These are phyloP conservation scores for Staphylotrichum longicolle DNA, from an alignment of 495 filamentous ascomycete genomes.

Conservation along the genomic window DNA sequence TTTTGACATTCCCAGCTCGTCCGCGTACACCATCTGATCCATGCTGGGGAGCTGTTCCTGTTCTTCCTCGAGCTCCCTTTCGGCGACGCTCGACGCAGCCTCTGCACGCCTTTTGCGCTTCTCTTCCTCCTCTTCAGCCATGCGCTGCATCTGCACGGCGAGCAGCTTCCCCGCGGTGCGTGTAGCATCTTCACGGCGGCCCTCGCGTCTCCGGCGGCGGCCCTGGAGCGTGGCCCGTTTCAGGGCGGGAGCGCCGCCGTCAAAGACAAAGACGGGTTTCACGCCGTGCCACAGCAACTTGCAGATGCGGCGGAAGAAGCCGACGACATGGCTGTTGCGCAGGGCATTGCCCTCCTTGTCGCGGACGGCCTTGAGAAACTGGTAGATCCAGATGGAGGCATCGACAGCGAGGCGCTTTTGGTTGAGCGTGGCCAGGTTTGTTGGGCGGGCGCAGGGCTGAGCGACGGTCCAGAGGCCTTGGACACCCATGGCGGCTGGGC, in stretches of 20 bases:
- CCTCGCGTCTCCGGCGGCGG: slow-evolving; percentile 78
- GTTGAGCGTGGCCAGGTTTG: slow-evolving; percentile 93
- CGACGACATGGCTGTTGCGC: slow-evolving; percentile 90
- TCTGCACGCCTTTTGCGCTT: slow-evolving; percentile 53
- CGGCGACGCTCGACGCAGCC: slow-evolving; percentile 19
- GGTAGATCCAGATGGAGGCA: slow-evolving; percentile 99
- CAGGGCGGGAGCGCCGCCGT: slow-evolving; percentile 86
- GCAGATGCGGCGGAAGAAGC: slow-evolving; percentile 97
- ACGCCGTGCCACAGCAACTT: slow-evolving; percentile 97
- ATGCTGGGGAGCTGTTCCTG: slow-evolving; percentile 63
- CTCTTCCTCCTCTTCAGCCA: slow-evolving; percentile 78
- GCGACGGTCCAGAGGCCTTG: slow-evolving; percentile 95
- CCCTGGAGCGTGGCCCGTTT: slow-evolving; percentile 87
- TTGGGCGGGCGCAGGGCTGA: slow-evolving; percentile 83
- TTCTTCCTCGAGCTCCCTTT: slow-evolving; percentile 48
- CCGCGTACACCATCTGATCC: slow-evolving; percentile 75
- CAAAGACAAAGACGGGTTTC: slow-evolving; percentile 95
- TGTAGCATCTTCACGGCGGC: slow-evolving; percentile 86
- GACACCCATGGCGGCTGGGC: slow-evolving; percentile 72
- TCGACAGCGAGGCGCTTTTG: slow-evolving; percentile 93
- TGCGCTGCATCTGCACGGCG: slow-evolving; percentile 86
- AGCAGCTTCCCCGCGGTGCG: slow-evolving; percentile 86
- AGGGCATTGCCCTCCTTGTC: slow-evolving; percentile 98
- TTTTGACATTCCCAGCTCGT: slow-evolving; percentile 77
- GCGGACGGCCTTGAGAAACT: slow-evolving; percentile 96